Evolutionary conservation across 257 asterid genomes (phyloP).

Genomic region (Buddleja alternifolia): DNA sequence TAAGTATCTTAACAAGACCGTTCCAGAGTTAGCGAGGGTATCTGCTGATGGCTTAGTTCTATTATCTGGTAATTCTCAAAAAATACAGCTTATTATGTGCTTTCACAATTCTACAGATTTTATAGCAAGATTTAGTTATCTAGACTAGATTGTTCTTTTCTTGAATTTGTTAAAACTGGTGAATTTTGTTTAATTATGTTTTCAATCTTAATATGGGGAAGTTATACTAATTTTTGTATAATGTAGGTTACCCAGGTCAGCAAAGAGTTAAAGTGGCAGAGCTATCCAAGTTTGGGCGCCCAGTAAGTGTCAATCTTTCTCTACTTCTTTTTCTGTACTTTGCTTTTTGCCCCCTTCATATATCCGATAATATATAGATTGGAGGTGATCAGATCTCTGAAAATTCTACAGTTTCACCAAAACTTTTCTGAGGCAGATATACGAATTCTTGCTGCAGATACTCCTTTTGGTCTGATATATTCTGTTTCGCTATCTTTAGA

Average conservation of each 20-base stretch:
- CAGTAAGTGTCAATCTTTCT: constrained; percentile 49
- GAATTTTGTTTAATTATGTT: neutral
- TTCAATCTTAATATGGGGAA: neutral
- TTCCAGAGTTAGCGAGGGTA: constrained; percentile 85
- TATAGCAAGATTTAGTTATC: neutral
- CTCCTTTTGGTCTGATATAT: neutral
- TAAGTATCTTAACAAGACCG: constrained; percentile 81
- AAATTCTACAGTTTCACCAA: neutral
- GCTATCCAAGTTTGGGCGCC: constrained; percentile 84
- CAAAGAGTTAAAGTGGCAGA: constrained; percentile 70
- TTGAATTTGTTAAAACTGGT: neutral
- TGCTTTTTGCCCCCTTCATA: neutral
- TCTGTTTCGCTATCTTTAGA: neutral
- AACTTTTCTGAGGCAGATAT: neutral
- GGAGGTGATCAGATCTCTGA: neutral
- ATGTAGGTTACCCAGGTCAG: constrained; percentile 74
- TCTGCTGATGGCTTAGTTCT: constrained; percentile 80
- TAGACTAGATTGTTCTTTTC: neutral
- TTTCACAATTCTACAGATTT: neutral
- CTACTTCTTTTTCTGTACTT: neutral
- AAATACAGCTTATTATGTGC: constrained; percentile 12
- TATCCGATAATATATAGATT: neutral
- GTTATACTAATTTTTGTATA: constrained; percentile 7
- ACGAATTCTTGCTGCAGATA: neutral
- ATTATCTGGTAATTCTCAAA: constrained; percentile 60